A percentile compares a stretch with the other conserved stretches of the same genome.
Evolutionary conservation across 1,139 yeast species (phyloP).

Genomic region (Lizanozyma gosingica): DNA sequence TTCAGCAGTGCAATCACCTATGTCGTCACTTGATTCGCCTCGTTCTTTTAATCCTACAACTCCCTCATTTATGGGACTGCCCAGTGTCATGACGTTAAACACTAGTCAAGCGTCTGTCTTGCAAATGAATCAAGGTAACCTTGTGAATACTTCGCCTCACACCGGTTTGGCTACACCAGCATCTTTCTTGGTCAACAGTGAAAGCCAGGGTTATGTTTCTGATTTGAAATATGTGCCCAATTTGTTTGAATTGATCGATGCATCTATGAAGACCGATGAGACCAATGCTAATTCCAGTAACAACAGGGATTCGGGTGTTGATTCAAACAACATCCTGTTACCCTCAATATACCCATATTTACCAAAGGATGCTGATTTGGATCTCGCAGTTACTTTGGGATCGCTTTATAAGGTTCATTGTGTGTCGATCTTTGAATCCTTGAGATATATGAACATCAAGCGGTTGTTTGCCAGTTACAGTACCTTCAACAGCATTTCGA

Average conservation of each 20-base stretch:
- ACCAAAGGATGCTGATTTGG: constrained; percentile 43
- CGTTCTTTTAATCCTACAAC: constrained; percentile 4
- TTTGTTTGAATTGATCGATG: constrained; percentile 23
- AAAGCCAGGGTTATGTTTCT: constrained; percentile 9
- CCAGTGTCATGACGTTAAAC: background rate
- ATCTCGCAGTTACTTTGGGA: constrained; percentile 52
- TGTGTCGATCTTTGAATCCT: constrained; percentile 49
- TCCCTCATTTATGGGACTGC: constrained; percentile 1
- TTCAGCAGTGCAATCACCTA: constrained; percentile 14
- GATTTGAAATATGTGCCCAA: constrained; percentile 29
- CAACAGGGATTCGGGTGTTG: too few species aligned
- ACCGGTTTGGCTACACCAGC: constrained; percentile 4
- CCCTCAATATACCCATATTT: constrained; percentile 48
- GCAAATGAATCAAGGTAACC: constrained; percentile 1
- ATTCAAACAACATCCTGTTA: constrained; percentile 26
- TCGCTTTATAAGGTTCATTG: constrained; percentile 59
- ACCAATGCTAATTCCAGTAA: too few species aligned
- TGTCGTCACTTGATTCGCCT: constrained; percentile 13
- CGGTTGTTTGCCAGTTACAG: constrained; percentile 46
- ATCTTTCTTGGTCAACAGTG: background rate
- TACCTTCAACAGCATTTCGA: constrained; percentile 50
- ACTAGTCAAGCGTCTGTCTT: background rate
- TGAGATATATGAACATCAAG: constrained; percentile 61
- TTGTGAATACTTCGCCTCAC: constrained; percentile 4
- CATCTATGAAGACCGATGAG: constrained; percentile 12